Conservation (phyloP, 2,329 filamentous ascomycete species). For the Talaromyces sp. region DNA sequence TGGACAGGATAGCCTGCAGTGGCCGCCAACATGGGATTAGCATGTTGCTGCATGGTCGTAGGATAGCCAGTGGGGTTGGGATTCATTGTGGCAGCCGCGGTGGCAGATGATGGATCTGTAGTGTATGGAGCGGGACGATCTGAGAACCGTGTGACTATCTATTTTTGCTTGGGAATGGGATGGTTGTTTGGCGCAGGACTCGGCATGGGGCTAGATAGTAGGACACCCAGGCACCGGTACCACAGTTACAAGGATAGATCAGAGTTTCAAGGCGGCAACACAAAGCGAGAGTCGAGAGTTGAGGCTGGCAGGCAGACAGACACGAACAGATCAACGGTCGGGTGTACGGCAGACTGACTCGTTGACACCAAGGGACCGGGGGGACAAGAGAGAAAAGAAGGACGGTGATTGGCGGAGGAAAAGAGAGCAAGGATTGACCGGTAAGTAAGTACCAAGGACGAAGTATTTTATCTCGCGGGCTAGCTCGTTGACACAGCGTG, state of each 20-base stretch:
- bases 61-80: conserved; percentile 30
- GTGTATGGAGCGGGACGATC: conserved; percentile 3
- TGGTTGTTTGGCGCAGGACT: neutral
- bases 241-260: neutral
- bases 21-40: conserved; percentile 20
- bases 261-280: neutral
- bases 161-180: neutral
- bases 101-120: neutral
- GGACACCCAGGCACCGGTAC: conserved; percentile 1
- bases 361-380: neutral
- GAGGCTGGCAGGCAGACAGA: neutral
- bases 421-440: conserved; percentile 2
- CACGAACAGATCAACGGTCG: neutral
- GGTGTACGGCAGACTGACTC: neutral
- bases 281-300: neutral
- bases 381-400: neutral
- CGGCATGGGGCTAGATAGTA: too few species aligned
- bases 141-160: neutral
- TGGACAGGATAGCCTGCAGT: conserved; percentile 35
- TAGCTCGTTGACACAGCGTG: neutral
- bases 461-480: neutral
- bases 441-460: neutral
- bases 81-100: conserved; percentile 24
- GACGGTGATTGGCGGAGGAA: neutral
- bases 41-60: conserved; percentile 21